phyloP scores from a whole-genome alignment of 345 rosid species.

The Sonneratia alba region DNA sequence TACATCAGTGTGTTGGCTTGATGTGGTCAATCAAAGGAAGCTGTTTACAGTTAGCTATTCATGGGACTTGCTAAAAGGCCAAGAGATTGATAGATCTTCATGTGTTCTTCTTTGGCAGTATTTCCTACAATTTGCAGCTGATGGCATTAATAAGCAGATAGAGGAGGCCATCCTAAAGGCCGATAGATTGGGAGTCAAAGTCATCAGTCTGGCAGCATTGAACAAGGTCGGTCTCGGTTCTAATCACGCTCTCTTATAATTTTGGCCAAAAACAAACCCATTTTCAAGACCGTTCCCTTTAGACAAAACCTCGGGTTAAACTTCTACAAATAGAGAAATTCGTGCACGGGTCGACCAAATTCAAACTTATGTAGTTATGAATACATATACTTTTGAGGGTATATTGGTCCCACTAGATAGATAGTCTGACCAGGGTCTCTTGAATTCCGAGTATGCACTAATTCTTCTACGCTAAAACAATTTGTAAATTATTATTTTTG shows the following conservation, averaged over 20 bases:
- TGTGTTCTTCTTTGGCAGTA: conserved; percentile 42
- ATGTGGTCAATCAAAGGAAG: neutral
- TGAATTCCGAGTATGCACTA: too few species aligned
- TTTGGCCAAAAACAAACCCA: too few species aligned
- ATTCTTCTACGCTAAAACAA: neutral
- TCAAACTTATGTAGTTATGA: too few species aligned
- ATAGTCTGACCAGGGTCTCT: too few species aligned
- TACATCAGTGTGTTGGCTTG: neutral
- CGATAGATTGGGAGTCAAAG: conserved; percentile 73
- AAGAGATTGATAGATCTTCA: neutral
- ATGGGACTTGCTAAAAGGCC: neutral
- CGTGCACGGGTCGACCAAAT: too few species aligned
- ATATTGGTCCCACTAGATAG: too few species aligned
- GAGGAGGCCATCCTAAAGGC: conserved; percentile 79
- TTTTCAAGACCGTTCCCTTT: too few species aligned
- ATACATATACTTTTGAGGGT: too few species aligned
- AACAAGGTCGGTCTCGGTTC: conserved; percentile 43
- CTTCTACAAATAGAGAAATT: too few species aligned
- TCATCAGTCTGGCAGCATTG: conserved; percentile 94
- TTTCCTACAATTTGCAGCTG: conserved; percentile 82
- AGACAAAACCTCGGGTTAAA: too few species aligned
- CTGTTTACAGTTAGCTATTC: neutral
- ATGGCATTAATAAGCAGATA: conserved; percentile 72
- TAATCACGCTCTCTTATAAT: too few species aligned
- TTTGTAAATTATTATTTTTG: neutral